Percentiles rank a stretch among this genome's conserved stretches.
Conservation (phyloP, 768 basidiomycete species). For the Leccinellum luteum region DNA sequence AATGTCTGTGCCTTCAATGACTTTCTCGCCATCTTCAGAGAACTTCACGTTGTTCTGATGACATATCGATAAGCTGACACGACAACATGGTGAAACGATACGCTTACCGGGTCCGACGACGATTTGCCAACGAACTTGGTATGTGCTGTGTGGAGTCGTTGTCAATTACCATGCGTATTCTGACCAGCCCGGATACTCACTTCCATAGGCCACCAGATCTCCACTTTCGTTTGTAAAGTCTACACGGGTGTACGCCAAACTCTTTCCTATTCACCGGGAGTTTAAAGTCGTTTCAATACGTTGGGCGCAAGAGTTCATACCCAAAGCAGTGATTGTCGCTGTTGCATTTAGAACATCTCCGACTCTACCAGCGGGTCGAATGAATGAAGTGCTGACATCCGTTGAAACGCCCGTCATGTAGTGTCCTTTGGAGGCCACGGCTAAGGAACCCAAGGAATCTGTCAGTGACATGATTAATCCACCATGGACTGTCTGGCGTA, state of each 20-base stretch:
- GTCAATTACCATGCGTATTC: neutral
- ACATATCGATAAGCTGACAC: neutral
- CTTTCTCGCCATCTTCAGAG: conserved; percentile 71
- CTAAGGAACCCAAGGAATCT: conserved; percentile 81
- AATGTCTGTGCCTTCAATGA: conserved; percentile 51
- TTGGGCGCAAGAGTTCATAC: conserved; percentile 30
- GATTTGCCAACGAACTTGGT: conserved; percentile 85
- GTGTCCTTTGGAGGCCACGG: conserved; percentile 77
- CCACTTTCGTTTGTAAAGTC: conserved; percentile 68
- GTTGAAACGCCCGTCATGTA: conserved; percentile 89
- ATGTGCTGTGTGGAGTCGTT: conserved; percentile 51
- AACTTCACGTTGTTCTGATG: conserved; percentile 71
- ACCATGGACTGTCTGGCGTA: conserved; percentile 62
- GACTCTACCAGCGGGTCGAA: conserved; percentile 68
- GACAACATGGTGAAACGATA: neutral
- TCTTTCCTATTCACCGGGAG: conserved; percentile 52
- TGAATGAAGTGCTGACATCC: conserved; percentile 75
- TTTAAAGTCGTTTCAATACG: neutral
- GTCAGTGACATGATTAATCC: conserved; percentile 80
- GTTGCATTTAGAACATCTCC: conserved; percentile 68
- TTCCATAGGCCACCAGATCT: conserved; percentile 76
- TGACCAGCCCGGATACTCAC: conserved; percentile 40
- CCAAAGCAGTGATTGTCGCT: conserved; percentile 68
- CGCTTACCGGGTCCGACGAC: conserved; percentile 38
- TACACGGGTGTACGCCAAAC: conserved; percentile 75